Evolutionary conservation across 306 rosid genomes (phyloP), one percentile per base, ranked within the genome.

Genomic region (Crataegus laevigata): DNA sequence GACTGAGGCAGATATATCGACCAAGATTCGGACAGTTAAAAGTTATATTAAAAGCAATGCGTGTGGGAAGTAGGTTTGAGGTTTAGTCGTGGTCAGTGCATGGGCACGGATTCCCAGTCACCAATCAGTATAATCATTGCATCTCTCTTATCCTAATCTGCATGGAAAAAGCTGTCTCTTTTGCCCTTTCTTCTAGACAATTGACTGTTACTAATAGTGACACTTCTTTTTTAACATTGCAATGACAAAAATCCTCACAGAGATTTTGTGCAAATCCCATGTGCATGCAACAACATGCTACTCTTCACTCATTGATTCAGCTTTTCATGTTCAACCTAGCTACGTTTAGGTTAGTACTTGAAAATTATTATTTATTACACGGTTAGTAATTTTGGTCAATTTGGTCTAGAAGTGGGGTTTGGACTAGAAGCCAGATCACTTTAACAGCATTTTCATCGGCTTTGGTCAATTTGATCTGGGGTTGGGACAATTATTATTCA

Each of bases 31-130:
- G 82, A 78, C 82, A 62, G 69, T 84, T 57, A 42, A 65, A 59
- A 61, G 24, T 24, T 9, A 11, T 57, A 81, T 84, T 36, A 80
- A 87, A 80, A 83, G 77, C 73, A 34, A 67, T 74, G 76, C 17
- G 80, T 74, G 66, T 69, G 84, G 63, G 78, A 69, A 78, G 79
- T 81, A 84, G 85, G 84, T 59, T 77, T 75, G 79, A 83, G 89
- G 90, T 78, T 26, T 61, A 78, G 91, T 88, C 91, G 79, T 79
- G 85, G 68, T 88, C 90, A 84, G 80, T 75, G 87, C 69, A 82
- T 86, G 86, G 90, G 90, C 80, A 84, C 85, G 40, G 80, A 69
- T 68, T 72, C 83, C 84, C 77, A 70, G 62, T 73, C 76, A 32
- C 76, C 40, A 68, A 76, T 84, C 74, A 45, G 11, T 22, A 74